Conservation (phyloP, 345 rosid genomes). For the Melaleuca alternifolia region DNA sequence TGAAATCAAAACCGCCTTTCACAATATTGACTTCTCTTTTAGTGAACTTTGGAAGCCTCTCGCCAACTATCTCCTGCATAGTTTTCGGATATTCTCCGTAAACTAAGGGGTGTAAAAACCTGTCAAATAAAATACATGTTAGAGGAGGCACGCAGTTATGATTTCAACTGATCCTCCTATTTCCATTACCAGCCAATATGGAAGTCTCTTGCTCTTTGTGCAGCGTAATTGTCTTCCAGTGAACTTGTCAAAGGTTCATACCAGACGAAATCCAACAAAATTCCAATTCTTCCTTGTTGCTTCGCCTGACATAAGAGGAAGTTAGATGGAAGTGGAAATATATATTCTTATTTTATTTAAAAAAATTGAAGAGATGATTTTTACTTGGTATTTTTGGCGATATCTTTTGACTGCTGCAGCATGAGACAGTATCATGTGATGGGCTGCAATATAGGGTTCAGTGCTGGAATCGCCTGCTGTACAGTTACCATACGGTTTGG, state of each 20-base stretch:
- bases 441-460: constrained; percentile 56
- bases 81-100: constrained; percentile 65
- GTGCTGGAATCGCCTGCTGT: constrained; percentile 42
- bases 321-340: background rate
- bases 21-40: constrained; percentile 28
- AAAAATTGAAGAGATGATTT: background rate
- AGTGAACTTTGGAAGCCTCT: constrained; percentile 46
- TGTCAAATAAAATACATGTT: background rate
- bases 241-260: constrained; percentile 51
- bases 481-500: constrained; percentile 43
- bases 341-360: background rate
- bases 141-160: background rate
- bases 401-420: constrained; percentile 49
- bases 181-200: constrained; percentile 56
- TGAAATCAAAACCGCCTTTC: constrained; percentile 37
- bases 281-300: constrained; percentile 57
- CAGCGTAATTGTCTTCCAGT: constrained; percentile 44
- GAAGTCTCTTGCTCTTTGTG: constrained; percentile 67
- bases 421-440: constrained; percentile 47
- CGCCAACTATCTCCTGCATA: constrained; percentile 30
- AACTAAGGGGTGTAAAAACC: constrained; percentile 58
- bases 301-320: constrained; percentile 11
- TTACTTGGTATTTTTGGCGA: constrained; percentile 36
- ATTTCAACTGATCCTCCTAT: background rate
- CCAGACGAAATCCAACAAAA: constrained; percentile 53